These are phyloP conservation scores for Saccharomyces hybrid DNA, from an alignment of 1,139 yeast species.

Conservation along the genomic window DNA sequence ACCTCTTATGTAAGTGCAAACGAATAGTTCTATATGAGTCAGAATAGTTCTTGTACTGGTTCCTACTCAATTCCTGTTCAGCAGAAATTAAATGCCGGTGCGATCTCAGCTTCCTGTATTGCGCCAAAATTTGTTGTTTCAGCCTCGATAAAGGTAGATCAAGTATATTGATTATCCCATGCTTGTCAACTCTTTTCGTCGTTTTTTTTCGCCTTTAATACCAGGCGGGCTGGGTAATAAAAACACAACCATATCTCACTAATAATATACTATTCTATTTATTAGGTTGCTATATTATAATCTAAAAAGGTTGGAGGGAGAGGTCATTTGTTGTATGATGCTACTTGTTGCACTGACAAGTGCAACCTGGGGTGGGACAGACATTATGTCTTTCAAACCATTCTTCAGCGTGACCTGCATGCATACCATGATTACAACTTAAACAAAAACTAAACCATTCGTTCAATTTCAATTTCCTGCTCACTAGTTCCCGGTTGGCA, in stretches of 20 bases:
- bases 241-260: neutral
- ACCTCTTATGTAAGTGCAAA: neutral
- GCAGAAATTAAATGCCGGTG: neutral
- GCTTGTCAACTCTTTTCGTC: neutral
- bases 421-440: slow-evolving; percentile 88
- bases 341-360: slow-evolving; percentile 57
- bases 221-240: neutral
- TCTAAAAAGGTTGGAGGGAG: neutral
- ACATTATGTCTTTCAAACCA: slow-evolving; percentile 85
- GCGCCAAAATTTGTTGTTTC: neutral
- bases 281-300: neutral
- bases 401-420: slow-evolving; percentile 89
- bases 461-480: slow-evolving; percentile 21
- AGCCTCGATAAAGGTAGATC: neutral
- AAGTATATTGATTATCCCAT: neutral
- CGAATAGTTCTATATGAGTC: neutral
- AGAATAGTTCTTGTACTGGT: neutral
- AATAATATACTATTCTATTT: neutral
- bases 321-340: neutral
- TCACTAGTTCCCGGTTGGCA: neutral
- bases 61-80: neutral
- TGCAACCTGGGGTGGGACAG: slow-evolving; percentile 93
- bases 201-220: neutral
- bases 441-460: slow-evolving; percentile 87
- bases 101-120: neutral